Conservation (phyloP, 495 filamentous ascomycete genomes). For the Articulospora tetracladia region DNA sequence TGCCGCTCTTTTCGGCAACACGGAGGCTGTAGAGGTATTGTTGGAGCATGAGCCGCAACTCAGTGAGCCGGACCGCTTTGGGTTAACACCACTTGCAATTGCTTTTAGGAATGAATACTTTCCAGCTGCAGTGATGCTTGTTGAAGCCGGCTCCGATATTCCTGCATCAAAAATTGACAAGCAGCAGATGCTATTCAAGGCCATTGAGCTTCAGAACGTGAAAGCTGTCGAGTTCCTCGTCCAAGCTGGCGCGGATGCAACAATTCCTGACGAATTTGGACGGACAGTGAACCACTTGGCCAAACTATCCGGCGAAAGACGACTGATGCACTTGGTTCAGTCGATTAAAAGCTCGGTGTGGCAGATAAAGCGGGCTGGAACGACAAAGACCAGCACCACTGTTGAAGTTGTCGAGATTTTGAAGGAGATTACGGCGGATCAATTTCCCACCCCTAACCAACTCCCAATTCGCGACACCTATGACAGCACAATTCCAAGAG, state of each 20-base stretch:
- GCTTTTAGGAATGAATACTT: neutral
- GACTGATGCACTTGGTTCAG: constrained; percentile 1
- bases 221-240: constrained; percentile 6
- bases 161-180: neutral
- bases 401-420: neutral
- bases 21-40: constrained; percentile 5
- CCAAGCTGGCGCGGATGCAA: constrained; percentile 6
- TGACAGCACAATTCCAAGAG: neutral
- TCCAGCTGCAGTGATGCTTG: neutral
- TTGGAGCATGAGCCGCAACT: constrained; percentile 7
- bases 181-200: constrained; percentile 9
- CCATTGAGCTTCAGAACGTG: constrained; percentile 3
- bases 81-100: constrained; percentile 8
- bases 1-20: neutral
- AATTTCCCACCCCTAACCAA: neutral
- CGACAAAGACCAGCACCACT: neutral
- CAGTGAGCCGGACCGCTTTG: constrained; percentile 7
- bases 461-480: neutral
- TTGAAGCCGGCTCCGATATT: constrained; percentile 11
- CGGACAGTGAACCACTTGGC: constrained; percentile 11
- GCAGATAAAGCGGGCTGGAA: neutral
- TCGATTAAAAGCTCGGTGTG: neutral
- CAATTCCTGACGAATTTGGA: constrained; percentile 15
- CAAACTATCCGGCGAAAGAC: neutral
- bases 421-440: neutral